Evolutionary conservation across 2,329 filamentous ascomycete genomes (phyloP).

Genomic region (Cladobotryum mycophilum): DNA sequence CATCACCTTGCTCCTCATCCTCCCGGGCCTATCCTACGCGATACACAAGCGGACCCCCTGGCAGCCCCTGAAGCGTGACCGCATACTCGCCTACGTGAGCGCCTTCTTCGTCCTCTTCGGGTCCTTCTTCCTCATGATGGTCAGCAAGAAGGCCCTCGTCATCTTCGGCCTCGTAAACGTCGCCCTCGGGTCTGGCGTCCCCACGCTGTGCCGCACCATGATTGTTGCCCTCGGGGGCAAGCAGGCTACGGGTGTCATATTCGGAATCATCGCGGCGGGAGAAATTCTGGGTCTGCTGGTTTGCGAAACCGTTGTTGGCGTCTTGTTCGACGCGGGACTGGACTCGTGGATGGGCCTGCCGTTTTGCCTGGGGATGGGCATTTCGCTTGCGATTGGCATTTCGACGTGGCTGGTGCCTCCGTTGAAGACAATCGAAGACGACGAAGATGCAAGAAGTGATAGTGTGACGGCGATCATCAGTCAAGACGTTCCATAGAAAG

Average conservation of each 20-base stretch:
- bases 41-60: conserved; percentile 7
- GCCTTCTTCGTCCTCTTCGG: conserved; percentile 18
- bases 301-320: conserved; percentile 17
- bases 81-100: conserved; percentile 16
- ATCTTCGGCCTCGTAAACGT: conserved; percentile 17
- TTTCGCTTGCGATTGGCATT: conserved; percentile 13
- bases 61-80: conserved; percentile 11
- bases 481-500: neutral
- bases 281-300: conserved; percentile 19
- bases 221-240: conserved; percentile 14
- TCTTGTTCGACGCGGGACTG: conserved; percentile 20
- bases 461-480: neutral
- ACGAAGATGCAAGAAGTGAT: neutral
- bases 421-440: neutral
- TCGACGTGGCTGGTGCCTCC: conserved; percentile 13
- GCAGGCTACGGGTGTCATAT: conserved; percentile 16
- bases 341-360: conserved; percentile 19
- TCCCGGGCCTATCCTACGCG: conserved; percentile 14
- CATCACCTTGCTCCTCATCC: conserved; percentile 17
- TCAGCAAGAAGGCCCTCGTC: conserved; percentile 15
- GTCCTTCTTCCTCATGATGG: conserved; percentile 19
- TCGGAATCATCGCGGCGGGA: conserved; percentile 20
- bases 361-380: conserved; percentile 16
- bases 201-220: conserved; percentile 21
- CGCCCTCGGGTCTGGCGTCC: conserved; percentile 20